phyloP scores from a whole-genome alignment of 2,329 filamentous ascomycete species.

The Calycina marina region DNA sequence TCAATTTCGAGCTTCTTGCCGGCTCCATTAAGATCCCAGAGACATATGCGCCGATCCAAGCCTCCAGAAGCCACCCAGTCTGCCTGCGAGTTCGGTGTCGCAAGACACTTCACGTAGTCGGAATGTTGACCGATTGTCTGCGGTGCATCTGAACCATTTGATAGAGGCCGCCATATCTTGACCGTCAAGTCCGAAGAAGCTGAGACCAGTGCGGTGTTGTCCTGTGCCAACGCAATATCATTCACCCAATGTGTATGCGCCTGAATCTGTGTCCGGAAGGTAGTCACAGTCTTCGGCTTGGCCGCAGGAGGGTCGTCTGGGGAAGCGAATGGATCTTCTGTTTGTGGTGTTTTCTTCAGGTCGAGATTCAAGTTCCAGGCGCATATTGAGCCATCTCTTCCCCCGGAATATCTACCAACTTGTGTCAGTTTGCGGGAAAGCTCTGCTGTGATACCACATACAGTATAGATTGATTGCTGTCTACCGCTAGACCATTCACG shows the following conservation, averaged over 20 bases:
- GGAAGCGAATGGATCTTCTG: slow-evolving; percentile 20
- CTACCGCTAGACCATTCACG: slow-evolving; percentile 86
- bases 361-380: slow-evolving; percentile 82
- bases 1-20: slow-evolving; percentile 82
- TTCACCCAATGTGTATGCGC: slow-evolving; percentile 72
- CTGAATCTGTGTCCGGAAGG: slow-evolving; percentile 47
- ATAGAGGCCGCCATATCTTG: slow-evolving; percentile 64
- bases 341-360: slow-evolving; percentile 26
- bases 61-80: slow-evolving; percentile 92
- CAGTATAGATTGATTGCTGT: slow-evolving; percentile 72
- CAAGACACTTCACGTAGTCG: slow-evolving; percentile 93
- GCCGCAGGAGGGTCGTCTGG: slow-evolving; percentile 22
- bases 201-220: slow-evolving; percentile 52
- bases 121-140: slow-evolving; percentile 80
- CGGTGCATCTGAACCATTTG: slow-evolving; percentile 47
- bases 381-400: slow-evolving; percentile 88
- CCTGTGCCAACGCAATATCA: slow-evolving; percentile 52
- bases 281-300: slow-evolving; percentile 30
- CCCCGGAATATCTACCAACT: slow-evolving; percentile 72
- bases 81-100: slow-evolving; percentile 53
- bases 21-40: slow-evolving; percentile 85
- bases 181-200: slow-evolving; percentile 63
- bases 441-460: too few relatives aligned
- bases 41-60: slow-evolving; percentile 76
- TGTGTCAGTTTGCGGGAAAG: too few relatives aligned